Evolutionary conservation across 2,329 filamentous ascomycete species (phyloP), one percentile per base, ranked within the genome.

Genomic region (Sporothrix inflata): DNA sequence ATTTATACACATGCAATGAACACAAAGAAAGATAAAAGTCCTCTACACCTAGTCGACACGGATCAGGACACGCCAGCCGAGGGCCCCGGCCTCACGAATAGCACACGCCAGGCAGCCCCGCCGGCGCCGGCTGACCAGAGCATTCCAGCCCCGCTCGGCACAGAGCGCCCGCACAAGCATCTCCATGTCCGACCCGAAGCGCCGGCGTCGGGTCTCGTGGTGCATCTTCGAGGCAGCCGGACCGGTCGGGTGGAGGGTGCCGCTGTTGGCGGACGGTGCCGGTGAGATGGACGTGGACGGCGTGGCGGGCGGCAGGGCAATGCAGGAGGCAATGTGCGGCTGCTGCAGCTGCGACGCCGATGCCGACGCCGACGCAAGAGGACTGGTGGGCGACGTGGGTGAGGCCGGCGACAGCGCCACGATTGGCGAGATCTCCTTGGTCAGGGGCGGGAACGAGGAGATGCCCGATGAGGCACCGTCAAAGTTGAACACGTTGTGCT

Each of bases 41-140:
- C 16, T 5, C 7, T n/a, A 45, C 38, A 65, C 6, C 21, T 77
- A 88, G 70, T 88, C 86, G 30, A 90, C 85, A 69, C 88, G 82
- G 38, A 90, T 86, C n/a, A 93, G 85, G 34, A 93, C 86, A 75
- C 87, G 88, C 84, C 92, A 90, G 1, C 88, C 90, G 72, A 94
- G 79, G 3, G 90, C 92, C 5, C 89, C 89, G 0, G 91, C 92
- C 82, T 95, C 92, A 21, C 92, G 86, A 57, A 95, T 88, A 53
- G 91, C 91, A 80, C 92, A 95, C 3, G 88, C 87, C 47, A 94
- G 80, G 78, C 92, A 95, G 0, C 90, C 91, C 74, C 91, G 85
- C 75, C 88, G 87, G 51, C 86, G 84, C 69, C 91, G 85, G 74
- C 90, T 92, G 74, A 94, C 85, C 21, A 94, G 79, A 27, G 92